These are phyloP conservation scores for Tolypocladium cylindrosporum DNA, from an alignment of 2,329 filamentous ascomycete genomes.

Conservation along the genomic window DNA sequence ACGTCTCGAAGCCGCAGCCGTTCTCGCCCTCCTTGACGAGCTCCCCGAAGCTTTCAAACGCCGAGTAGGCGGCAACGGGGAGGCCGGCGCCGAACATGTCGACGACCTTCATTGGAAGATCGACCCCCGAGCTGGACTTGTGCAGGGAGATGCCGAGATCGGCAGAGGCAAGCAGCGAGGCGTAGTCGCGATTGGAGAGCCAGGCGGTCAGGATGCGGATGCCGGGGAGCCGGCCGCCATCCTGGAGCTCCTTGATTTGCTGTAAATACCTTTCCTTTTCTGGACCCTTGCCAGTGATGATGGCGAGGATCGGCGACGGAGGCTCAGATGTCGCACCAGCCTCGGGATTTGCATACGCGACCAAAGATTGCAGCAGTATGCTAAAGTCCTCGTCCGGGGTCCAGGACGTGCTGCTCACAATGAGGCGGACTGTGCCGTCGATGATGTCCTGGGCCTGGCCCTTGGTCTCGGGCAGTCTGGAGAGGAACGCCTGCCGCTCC, in stretches of 20 bases:
- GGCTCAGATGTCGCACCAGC: conserved; percentile 27
- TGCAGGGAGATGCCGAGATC: conserved; percentile 88
- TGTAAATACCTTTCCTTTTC: conserved; percentile 67
- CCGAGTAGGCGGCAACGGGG: conserved; percentile 77
- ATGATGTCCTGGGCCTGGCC: conserved; percentile 49
- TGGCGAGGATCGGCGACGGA: conserved; percentile 62
- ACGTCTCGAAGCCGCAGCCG: conserved; percentile 72
- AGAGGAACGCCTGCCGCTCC: conserved; percentile 50
- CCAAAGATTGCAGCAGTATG: conserved; percentile 72
- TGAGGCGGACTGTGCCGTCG: conserved; percentile 49
- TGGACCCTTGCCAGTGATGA: conserved; percentile 93
- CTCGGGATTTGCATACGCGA: conserved; percentile 52
- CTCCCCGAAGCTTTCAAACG: conserved; percentile 82
- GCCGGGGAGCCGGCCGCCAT: conserved; percentile 53
- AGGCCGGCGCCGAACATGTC: conserved; percentile 97
- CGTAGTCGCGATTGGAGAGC: conserved; percentile 78
- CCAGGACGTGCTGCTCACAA: conserved; percentile 95
- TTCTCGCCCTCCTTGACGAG: conserved; percentile 83
- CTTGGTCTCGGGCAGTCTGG: conserved; percentile 53
- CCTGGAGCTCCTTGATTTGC: conserved; percentile 51
- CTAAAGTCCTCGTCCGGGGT: conserved; percentile 94
- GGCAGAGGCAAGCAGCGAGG: conserved; percentile 69
- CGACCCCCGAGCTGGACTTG: conserved; percentile 87
- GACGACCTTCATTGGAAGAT: conserved; percentile 97
- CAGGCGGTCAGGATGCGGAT: conserved; percentile 74